A percentile compares a stretch with the other conserved stretches of the same genome.
Evolutionary conservation across 1,139 yeast genomes (phyloP).

Genomic region (Blastobotrys elegans): DNA sequence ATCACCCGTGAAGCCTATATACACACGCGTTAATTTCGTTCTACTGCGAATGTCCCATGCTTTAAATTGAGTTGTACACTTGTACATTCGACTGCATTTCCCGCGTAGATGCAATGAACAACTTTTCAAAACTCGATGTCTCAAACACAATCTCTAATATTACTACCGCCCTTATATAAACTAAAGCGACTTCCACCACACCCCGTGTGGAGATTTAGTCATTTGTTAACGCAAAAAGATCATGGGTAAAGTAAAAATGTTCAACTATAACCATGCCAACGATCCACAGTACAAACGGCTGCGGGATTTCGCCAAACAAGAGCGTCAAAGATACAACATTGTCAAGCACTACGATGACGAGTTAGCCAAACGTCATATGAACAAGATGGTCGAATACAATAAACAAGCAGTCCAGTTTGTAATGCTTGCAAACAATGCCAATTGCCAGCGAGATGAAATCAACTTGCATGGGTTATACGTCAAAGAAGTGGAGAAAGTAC

Average conservation of each 20-base stretch:
- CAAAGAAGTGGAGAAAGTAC: constrained; percentile 75
- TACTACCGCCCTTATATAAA: too few species aligned
- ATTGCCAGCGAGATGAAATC: constrained; percentile 76
- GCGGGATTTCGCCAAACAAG: constrained; percentile 64
- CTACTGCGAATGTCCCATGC: too few species aligned
- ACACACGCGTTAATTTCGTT: too few species aligned
- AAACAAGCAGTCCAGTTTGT: constrained; percentile 86
- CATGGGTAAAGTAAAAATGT: constrained; percentile 1
- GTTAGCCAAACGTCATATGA: constrained; percentile 55
- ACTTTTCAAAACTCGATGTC: too few species aligned
- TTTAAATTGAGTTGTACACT: too few species aligned
- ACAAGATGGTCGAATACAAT: constrained; percentile 64
- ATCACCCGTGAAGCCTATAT: too few species aligned
- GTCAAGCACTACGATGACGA: constrained; percentile 35
- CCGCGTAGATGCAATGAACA: too few species aligned
- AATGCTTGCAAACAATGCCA: constrained; percentile 81
- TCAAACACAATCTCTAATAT: too few species aligned
- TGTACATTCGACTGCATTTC: too few species aligned
- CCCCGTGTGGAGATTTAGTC: too few species aligned
- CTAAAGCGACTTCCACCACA: too few species aligned
- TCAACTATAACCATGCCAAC: constrained; percentile 36
- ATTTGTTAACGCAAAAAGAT: too few species aligned
- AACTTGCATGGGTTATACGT: constrained; percentile 91
- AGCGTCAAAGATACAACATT: constrained; percentile 43
- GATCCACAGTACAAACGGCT: constrained; percentile 51